These are phyloP conservation scores for Didymella pinodella DNA, from an alignment of 2,329 filamentous ascomycete genomes.

Conservation along the genomic window DNA sequence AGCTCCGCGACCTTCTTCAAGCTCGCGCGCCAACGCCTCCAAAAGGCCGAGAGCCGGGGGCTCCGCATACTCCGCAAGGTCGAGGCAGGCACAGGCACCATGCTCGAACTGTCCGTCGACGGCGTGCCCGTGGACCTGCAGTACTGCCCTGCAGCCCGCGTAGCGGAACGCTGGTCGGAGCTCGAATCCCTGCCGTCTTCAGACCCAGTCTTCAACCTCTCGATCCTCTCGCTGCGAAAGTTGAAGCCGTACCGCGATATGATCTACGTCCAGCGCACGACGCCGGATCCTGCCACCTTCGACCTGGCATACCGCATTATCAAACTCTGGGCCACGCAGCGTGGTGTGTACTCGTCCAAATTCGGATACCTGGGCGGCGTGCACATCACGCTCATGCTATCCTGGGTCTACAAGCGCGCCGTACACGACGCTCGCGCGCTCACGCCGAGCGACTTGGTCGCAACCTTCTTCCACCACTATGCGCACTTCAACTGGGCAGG, in stretches of 20 bases:
- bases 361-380: constrained; percentile 73
- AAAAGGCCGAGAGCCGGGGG: constrained; percentile 54
- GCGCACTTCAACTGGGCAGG: constrained; percentile 66
- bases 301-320: constrained; percentile 66
- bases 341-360: constrained; percentile 69
- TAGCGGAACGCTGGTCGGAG: constrained; percentile 61
- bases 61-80: constrained; percentile 66
- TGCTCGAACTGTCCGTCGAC: constrained; percentile 69
- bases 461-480: constrained; percentile 71
- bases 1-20: constrained; percentile 69
- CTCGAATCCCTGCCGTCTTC: constrained; percentile 55
- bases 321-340: constrained; percentile 67
- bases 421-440: constrained; percentile 37
- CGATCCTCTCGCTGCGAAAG: constrained; percentile 65
- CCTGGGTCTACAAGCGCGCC: constrained; percentile 64
- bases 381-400: constrained; percentile 69
- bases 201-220: constrained; percentile 64
- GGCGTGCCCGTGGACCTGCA: constrained; percentile 70
- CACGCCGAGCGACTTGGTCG: constrained; percentile 61
- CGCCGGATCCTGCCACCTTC: constrained; percentile 67
- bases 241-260: constrained; percentile 71
- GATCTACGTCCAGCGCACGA: constrained; percentile 65
- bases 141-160: constrained; percentile 67
- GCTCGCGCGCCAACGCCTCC: constrained; percentile 64
- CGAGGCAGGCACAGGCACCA: constrained; percentile 66